A percentile compares a stretch with the other conserved stretches of the same genome.
Conservation (phyloP, 2,329 filamentous ascomycete species). For the Myriosclerotinia scirpicola region DNA sequence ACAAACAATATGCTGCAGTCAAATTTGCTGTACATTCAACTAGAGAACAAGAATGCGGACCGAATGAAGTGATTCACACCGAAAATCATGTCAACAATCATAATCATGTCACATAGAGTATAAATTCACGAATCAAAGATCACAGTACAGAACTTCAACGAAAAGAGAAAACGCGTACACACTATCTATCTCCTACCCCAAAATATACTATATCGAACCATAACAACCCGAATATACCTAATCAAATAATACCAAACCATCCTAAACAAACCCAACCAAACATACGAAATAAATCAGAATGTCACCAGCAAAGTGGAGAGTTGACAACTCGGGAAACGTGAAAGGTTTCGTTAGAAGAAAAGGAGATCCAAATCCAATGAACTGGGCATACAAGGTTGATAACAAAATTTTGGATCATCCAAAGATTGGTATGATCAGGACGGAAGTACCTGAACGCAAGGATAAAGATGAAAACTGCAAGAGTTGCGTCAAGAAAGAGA, state of each 20-base stretch:
- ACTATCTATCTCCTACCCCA: not conserved
- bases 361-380: slow-evolving; percentile 1
- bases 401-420: slow-evolving; percentile 3
- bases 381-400: slow-evolving; percentile 3
- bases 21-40: not conserved
- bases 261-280: not conserved
- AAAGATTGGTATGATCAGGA: not conserved
- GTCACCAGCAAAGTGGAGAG: not conserved
- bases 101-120: not conserved
- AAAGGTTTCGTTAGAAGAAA: slow-evolving; percentile 10
- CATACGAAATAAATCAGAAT: not conserved
- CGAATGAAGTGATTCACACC: not conserved
- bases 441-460: not conserved
- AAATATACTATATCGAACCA: not conserved
- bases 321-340: slow-evolving; percentile 1
- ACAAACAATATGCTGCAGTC: not conserved
- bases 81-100: not conserved
- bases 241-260: not conserved
- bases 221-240: not conserved
- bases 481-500: not conserved
- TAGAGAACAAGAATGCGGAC: not conserved
- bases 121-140: not conserved
- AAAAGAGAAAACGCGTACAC: not conserved
- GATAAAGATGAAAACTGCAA: not conserved
- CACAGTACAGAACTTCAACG: not conserved